A percentile compares a stretch with the other conserved stretches of the same genome.
These are phyloP conservation scores for Curvularia hawaiiensis DNA, from an alignment of 2,329 filamentous ascomycete species.

Conservation along the genomic window DNA sequence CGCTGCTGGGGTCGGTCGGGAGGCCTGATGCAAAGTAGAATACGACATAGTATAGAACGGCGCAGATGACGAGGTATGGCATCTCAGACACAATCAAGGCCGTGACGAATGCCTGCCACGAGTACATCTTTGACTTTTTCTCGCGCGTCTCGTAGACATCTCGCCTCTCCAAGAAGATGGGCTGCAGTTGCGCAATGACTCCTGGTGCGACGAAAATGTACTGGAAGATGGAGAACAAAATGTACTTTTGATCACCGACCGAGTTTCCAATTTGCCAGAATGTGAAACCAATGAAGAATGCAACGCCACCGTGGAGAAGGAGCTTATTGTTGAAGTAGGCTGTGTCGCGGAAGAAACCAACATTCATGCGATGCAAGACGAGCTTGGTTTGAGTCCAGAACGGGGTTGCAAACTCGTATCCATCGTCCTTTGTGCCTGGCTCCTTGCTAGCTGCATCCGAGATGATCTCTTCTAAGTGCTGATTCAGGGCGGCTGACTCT, in stretches of 20 bases:
- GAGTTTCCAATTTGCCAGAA: slow-evolving; percentile 36
- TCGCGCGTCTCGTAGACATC: slow-evolving; percentile 64
- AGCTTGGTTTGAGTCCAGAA: slow-evolving; percentile 34
- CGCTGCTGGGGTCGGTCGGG: slow-evolving; percentile 55
- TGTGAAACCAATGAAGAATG: slow-evolving; percentile 35
- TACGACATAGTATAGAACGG: slow-evolving; percentile 64
- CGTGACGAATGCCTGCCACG: slow-evolving; percentile 73
- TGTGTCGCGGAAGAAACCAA: slow-evolving; percentile 31
- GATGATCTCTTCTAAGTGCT: slow-evolving; percentile 48
- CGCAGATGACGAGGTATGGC: slow-evolving; percentile 66
- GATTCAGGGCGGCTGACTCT: slow-evolving; percentile 38
- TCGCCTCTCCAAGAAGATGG: slow-evolving; percentile 52
- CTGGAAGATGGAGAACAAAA: slow-evolving; percentile 57
- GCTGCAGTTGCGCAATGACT: slow-evolving; percentile 49
- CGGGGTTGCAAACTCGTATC: slow-evolving; percentile 40
- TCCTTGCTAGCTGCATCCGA: slow-evolving; percentile 45
- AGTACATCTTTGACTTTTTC: slow-evolving; percentile 71
- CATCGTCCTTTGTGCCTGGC: slow-evolving; percentile 47
- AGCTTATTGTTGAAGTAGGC: slow-evolving; percentile 38
- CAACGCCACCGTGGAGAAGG: slow-evolving; percentile 28
- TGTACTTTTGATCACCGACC: slow-evolving; percentile 48
- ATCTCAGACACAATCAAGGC: slow-evolving; percentile 73
- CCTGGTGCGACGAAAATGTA: slow-evolving; percentile 51
- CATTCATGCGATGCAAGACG: slow-evolving; percentile 30
- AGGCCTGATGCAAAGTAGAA: slow-evolving; percentile 65